Evolutionary conservation across 1,139 yeast genomes (phyloP).

Genomic region (Candida anutae): DNA sequence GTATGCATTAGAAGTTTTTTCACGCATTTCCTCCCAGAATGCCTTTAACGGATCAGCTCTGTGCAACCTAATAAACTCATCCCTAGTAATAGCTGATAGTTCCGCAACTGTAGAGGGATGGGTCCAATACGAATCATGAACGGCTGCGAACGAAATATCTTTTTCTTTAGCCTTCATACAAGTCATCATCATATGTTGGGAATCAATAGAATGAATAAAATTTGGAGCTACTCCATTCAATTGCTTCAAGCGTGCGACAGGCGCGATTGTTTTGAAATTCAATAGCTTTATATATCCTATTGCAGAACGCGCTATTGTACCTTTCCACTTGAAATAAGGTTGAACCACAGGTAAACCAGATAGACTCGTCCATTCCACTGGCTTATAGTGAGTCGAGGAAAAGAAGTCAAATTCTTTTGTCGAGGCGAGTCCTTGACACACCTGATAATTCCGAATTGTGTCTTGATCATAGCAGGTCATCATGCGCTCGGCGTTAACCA

Average conservation of each 20-base stretch:
- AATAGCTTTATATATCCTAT: slow-evolving; percentile 19
- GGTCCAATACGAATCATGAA: slow-evolving; percentile 43
- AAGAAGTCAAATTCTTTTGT: slow-evolving; percentile 14
- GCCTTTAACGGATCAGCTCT: slow-evolving; percentile 17
- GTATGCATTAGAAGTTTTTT: slow-evolving; percentile 16
- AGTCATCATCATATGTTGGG: slow-evolving; percentile 34
- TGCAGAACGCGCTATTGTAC: slow-evolving; percentile 12
- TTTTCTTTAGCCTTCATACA: slow-evolving; percentile 15
- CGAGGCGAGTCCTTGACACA: no score
- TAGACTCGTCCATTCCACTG: slow-evolving; percentile 39
- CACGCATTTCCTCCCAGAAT: slow-evolving; percentile 19
- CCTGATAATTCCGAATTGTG: no score
- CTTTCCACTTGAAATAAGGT: slow-evolving; percentile 18
- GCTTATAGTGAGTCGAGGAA: slow-evolving; percentile 13
- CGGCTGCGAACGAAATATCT: slow-evolving; percentile 27
- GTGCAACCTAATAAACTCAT: slow-evolving; percentile 30
- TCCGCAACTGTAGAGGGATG: slow-evolving; percentile 23
- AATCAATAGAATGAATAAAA: slow-evolving; percentile 38
- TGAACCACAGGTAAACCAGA: slow-evolving; percentile 40
- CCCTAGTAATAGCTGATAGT: slow-evolving; percentile 20
- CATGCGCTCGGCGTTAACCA: not conserved
- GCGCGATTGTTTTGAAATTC: slow-evolving; percentile 11
- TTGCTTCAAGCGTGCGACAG: slow-evolving; percentile 25
- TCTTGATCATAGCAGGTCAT: not conserved
- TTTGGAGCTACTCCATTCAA: slow-evolving; percentile 37